Base-by-base conservation (phyloP, 2,329 filamentous ascomycete genomes). In the Fusarium chaquense region DNA sequence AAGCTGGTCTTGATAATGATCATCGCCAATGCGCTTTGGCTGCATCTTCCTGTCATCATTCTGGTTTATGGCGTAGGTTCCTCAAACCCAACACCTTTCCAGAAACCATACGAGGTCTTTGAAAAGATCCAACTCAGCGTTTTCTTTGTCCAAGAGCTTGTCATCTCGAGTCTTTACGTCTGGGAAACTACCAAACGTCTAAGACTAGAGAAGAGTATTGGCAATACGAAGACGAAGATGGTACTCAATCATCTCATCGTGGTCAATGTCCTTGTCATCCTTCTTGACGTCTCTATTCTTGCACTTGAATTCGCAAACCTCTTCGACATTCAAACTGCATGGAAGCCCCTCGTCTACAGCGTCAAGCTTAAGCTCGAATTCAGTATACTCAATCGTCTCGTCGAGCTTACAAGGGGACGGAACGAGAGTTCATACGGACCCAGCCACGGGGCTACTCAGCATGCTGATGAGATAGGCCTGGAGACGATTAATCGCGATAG, bases 1-100 rank as follows among this genome's bases (percentile, higher is more conserved):
- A 81, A 81, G 3, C 79, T 81, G 24, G 83, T 88, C 0, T 80
- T 89, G 4, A 79, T 69, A 58, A 87, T 90, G 84, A 90, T 91
- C 60, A 82, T 89, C 49, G 71, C 80, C 64, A 83, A 89, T 70
- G 81, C 82, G 5, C 66, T 87, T 22, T 71, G 88, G 22, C 73
- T 89, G 10, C 84, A 89, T 69, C 75, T 86, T 0, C 83, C 85
- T 1, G 85, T 86, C 4, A 86, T 84, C 0, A 79, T 90, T 3
- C 73, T 90, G 11, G 85, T 85, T 0, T 89, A 85, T 55, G 87
- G 84, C 10, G 75, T 81, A 4, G 85, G 85, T 63, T 79, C 79
- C 0, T 57, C 52, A 4, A 70, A 73, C 8, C 68, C 74, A 0
- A 44, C 28, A 4, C 73, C 67, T 0, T 78, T 76, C 24, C 11